A percentile compares a stretch with the other conserved stretches of the same genome.
These are phyloP conservation scores for Heteromeles arbutifolia DNA, from an alignment of 306 rosid genomes.

Conservation along the genomic window DNA sequence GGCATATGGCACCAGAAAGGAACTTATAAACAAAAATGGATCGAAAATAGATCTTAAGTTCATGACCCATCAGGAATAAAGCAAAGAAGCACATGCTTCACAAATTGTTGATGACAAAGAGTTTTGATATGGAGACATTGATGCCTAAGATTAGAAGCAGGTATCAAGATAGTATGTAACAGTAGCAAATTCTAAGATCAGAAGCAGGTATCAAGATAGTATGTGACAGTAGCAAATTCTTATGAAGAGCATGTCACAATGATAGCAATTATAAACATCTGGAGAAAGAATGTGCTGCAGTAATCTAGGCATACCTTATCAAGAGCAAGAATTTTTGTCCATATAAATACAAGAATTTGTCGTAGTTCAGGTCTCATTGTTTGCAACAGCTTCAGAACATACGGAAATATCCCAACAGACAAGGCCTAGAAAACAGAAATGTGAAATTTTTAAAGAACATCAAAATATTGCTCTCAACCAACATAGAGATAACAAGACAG, in stretches of 20 bases:
- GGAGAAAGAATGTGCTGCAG: constrained; percentile 3
- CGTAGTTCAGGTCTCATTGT: constrained; percentile 91
- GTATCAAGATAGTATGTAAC: too few relatives aligned
- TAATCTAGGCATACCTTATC: constrained; percentile 66
- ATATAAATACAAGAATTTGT: constrained; percentile 92
- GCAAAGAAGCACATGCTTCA: neutral
- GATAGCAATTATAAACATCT: neutral
- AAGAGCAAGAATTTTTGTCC: constrained; percentile 98
- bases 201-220: neutral
- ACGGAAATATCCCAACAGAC: constrained; percentile 98
- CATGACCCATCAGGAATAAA: neutral
- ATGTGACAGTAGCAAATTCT: neutral
- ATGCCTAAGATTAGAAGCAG: neutral
- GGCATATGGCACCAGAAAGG: neutral
- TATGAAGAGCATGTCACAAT: neutral
- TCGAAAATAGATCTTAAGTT: neutral
- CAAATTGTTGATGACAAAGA: neutral
- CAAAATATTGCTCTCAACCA: constrained; percentile 2
- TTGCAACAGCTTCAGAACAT: constrained; percentile 89
- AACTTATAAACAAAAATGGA: neutral
- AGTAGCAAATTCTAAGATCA: too few relatives aligned
- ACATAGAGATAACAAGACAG: constrained; percentile 1
- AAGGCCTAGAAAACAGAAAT: constrained; percentile 53
- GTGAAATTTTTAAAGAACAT: constrained; percentile 5
- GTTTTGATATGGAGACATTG: neutral